Evolutionary conservation across 2,329 filamentous ascomycete genomes (phyloP).

Genomic region (Bipolaris victoriae): DNA sequence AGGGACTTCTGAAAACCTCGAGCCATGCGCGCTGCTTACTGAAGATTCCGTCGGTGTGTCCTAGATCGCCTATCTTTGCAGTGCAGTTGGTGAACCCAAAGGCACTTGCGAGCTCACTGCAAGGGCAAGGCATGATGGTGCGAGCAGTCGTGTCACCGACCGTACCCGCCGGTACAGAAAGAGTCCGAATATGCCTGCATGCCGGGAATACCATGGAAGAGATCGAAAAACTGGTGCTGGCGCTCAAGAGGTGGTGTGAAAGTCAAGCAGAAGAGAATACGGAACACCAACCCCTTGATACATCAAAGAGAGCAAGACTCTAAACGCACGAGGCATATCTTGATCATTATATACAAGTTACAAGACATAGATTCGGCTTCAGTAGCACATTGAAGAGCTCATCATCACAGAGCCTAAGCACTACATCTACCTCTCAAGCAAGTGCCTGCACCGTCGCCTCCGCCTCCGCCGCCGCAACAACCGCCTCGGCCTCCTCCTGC

Average conservation of each 20-base stretch:
- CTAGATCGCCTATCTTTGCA: constrained; percentile 42
- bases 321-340: not conserved
- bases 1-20: constrained; percentile 17
- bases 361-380: not conserved
- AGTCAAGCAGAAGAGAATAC: not conserved
- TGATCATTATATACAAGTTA: not conserved
- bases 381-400: not conserved
- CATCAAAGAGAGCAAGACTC: constrained; percentile 3
- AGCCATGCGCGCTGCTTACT: constrained; percentile 18
- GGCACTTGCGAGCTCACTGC: constrained; percentile 35
- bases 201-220: constrained; percentile 50
- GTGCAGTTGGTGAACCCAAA: constrained; percentile 40
- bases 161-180: constrained; percentile 49
- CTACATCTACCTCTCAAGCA: not conserved
- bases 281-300: not conserved
- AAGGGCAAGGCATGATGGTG: constrained; percentile 42
- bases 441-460: constrained; percentile 11
- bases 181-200: constrained; percentile 53
- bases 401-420: not conserved
- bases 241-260: constrained; percentile 42
- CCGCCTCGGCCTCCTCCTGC: constrained; percentile 17
- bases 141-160: constrained; percentile 50
- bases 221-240: constrained; percentile 39
- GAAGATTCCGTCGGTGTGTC: constrained; percentile 34
- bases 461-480: constrained; percentile 18